Base-by-base conservation (phyloP, 495 filamentous ascomycete species). In the Evernia prunastri region DNA sequence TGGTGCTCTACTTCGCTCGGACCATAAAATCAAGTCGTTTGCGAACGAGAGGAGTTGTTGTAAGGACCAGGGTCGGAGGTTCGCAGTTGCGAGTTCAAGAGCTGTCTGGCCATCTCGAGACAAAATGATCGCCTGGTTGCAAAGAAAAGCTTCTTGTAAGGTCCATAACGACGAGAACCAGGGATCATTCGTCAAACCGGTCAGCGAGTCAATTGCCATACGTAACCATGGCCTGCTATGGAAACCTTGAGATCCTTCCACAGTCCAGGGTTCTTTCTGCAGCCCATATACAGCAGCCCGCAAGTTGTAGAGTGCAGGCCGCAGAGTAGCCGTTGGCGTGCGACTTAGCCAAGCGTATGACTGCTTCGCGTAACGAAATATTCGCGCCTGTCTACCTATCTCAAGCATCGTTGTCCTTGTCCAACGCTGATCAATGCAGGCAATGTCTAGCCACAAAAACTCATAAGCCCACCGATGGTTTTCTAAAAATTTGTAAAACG, bases 141-240 rank as follows among this genome's bases (percentile, higher is more conserved):
- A 66, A 25, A 63, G 23, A 39, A 49, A 64, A 31, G 57, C 59
- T 58, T 63, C 59, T 54, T 66, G 63, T 27, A 63, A 49, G 18
- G 63, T 63, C 63, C 63, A 66, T 18, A 66, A 58, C 49, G 63
- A 66, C 45, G 43, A 47, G 29, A 66, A 66, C 63, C 63, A 66
- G 12, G 59, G 63, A 37, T 66, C 63, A 18, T 47, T 59, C 59
- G 51, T 49, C 39, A 63, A 36, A 2, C 33, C 59, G 35, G 29
- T 54, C 37, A 66, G 25, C 8, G 57, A 37, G 20, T 31, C 40
- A n/a, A 42, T 54, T 17, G 59, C 63, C 51, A 63, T 54, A 18
- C 15, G 25, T 62, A 63, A 39, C 63, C 63, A 45, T 13, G 49
- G 42, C 31, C 58, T 31, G 29, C 35, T 47, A 25, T 61, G 57